Percentiles rank a stretch among this genome's conserved stretches.
Conservation (phyloP, 2,329 filamentous ascomycete species). For the Colletotrichum siamense region DNA sequence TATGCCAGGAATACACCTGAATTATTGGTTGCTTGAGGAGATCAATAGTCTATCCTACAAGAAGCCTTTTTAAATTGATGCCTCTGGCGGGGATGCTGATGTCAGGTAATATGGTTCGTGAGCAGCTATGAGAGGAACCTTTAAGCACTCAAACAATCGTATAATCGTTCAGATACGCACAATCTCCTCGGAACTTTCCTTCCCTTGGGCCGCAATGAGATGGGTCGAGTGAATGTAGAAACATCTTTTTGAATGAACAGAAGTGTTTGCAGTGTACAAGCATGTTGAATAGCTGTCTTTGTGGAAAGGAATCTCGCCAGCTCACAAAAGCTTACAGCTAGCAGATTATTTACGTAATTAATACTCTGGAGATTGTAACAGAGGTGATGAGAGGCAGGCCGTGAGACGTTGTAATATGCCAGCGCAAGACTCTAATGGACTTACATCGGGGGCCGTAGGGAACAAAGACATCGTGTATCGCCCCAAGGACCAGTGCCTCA, state of each 20-base stretch:
- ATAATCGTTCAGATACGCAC: neutral
- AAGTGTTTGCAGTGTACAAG: no score
- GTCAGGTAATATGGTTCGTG: neutral
- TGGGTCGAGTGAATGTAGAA: neutral
- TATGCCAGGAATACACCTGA: no score
- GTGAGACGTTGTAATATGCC: neutral
- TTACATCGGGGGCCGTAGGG: accelerated
- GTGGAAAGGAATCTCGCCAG: neutral
- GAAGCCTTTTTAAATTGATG: neutral
- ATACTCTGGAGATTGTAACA: neutral
- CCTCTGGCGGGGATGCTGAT: neutral
- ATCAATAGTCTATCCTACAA: neutral
- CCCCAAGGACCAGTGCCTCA: neutral
- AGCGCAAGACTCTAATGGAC: neutral
- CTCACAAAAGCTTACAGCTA: accelerated
- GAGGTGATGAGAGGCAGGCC: accelerated
- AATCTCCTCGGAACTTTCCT: accelerated
- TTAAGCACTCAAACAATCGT: neutral
- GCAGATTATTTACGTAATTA: neutral
- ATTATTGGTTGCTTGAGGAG: no score
- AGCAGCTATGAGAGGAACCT: neutral
- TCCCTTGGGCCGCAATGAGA: neutral
- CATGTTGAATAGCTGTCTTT: neutral
- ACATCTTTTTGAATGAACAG: neutral
- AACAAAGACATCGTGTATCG: neutral